These are phyloP conservation scores for Gracilaria gracilis DNA, from an alignment of 23 red algal genomes.

Conservation along the genomic window DNA sequence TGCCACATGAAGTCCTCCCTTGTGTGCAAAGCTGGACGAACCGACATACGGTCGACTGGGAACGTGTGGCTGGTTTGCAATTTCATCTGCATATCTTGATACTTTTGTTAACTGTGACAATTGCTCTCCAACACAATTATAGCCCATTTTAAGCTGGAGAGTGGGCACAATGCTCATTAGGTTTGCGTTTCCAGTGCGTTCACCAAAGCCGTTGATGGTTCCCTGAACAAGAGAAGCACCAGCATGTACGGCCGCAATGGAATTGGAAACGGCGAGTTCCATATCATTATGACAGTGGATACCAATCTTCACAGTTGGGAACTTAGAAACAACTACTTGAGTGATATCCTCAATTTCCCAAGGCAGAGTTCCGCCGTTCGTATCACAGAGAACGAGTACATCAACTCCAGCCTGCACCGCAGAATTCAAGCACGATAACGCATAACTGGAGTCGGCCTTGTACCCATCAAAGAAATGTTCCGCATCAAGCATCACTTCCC, in stretches of 20 bases:
- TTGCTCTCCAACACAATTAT: slow-evolving; percentile 52
- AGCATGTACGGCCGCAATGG: slow-evolving; percentile 87
- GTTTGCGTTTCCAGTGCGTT: slow-evolving; percentile 98
- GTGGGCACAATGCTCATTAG: slow-evolving; percentile 93
- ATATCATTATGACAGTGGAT: slow-evolving; percentile 99
- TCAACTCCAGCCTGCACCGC: slow-evolving; percentile 85
- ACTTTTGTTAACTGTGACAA: slow-evolving; percentile 79
- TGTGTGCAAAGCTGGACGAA: slow-evolving; percentile 97
- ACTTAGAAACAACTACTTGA: slow-evolving; percentile 51
- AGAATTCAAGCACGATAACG: slow-evolving; percentile 76
- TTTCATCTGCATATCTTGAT: slow-evolving; percentile 91
- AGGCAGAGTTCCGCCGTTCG: slow-evolving; percentile 92
- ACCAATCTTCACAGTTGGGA: slow-evolving; percentile 70
- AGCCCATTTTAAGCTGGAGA: slow-evolving; percentile 89
- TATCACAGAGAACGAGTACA: slow-evolving; percentile 97
- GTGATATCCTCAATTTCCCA: slow-evolving; percentile 86
- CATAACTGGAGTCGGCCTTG: slow-evolving; percentile 69
- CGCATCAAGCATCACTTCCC: slow-evolving; percentile 97
- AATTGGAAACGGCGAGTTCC: slow-evolving; percentile 98
- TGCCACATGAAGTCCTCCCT: slow-evolving; percentile 98
- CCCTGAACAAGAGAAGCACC: slow-evolving; percentile 94
- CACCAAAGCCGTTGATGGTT: slow-evolving; percentile 94
- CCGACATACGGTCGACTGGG: slow-evolving; percentile 86
- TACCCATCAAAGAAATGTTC: slow-evolving; percentile 99
- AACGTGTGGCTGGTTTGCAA: slow-evolving; percentile 83